phyloP scores from a whole-genome alignment of 176 grass and related monocot genomes.

The Zea luxurians region DNA sequence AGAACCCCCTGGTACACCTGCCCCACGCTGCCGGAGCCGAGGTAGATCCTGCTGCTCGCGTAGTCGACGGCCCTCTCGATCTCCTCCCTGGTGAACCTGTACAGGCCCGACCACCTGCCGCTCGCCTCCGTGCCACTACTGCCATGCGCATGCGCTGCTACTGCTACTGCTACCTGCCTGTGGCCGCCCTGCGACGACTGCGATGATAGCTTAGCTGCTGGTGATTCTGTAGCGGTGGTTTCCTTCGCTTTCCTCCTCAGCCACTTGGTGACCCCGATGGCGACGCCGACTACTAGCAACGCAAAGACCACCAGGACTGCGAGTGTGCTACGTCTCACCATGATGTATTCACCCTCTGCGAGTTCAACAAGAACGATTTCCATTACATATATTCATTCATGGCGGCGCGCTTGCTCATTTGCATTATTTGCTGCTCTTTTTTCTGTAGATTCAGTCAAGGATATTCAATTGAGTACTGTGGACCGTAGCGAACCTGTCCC shows the following conservation, averaged over 20 bases:
- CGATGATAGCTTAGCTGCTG: neutral
- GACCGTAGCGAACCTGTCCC: conserved; percentile 12
- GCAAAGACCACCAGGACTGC: conserved; percentile 18
- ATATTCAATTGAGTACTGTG: neutral
- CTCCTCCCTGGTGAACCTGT: conserved; percentile 64
- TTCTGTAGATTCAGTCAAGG: neutral
- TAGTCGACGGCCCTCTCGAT: conserved; percentile 54
- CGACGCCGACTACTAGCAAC: conserved; percentile 23
- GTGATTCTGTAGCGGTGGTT: neutral
- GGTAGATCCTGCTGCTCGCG: conserved; percentile 39
- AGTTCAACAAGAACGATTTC: neutral
- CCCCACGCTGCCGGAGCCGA: conserved; percentile 58
- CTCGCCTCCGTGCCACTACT: conserved; percentile 15
- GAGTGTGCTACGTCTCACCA: conserved; percentile 40
- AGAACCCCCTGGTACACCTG: conserved; percentile 65
- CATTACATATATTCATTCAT: conserved; percentile 21
- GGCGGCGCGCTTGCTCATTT: too few relatives aligned
- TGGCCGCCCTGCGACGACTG: conserved; percentile 17
- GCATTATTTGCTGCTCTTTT: too few relatives aligned
- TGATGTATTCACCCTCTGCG: conserved; percentile 51
- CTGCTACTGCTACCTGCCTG: neutral
- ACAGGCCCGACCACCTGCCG: conserved; percentile 55
- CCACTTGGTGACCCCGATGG: conserved; percentile 34
- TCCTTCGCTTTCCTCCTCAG: conserved; percentile 22
- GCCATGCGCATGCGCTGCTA: neutral